Base-by-base conservation (phyloP, 139 green algal genomes). In the Closterium sp. region DNA sequence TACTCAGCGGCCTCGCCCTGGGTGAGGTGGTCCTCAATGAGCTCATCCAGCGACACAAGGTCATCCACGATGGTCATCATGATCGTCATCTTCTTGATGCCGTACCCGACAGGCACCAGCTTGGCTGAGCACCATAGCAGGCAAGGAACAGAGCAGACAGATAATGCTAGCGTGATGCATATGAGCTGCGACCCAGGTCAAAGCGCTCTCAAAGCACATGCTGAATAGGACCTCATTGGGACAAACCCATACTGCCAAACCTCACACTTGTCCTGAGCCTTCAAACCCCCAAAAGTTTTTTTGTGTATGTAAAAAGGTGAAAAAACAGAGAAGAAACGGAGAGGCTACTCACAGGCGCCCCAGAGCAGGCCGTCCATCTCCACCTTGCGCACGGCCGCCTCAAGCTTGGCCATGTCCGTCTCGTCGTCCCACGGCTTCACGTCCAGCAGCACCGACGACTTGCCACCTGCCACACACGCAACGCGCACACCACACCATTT, bases 41-140 rank as follows among this genome's bases (percentile, higher is more conserved):
- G 96, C 38, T 93, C 92, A 87, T 97, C 96, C 73, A 97, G 95
- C 28, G 95, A 96, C 31, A 95, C 93, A 91, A 96, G 96, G 88
- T 96, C 94, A 86, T 97, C 96, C 92, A 96, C 95, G 88, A 97
- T 97, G 89, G 96, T 96, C 70, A 94, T 92, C 29, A 96, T 97
- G 92, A 97, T 97, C 89, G 97, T 95, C 92, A 97, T 42, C 95
- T 97, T 97, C 92, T 96, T 97, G 91, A 97, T 97, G 45, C 96
- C 96, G 87, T 95, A 97, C 42, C 95, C 96, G 42, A 97, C 91
- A 17, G 96, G 92, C 85, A 95, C 93, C 70, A 97, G 91, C 89
- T 97, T 96, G 84, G 93, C 94, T 96, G 95, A 87, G 94, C 38
- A 45, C 5, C 2, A 9, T 45, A 45, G 38, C 38, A 45, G 38